Conservation (phyloP, 1,284 basidiomycete species). For the Malassezia caprae region DNA sequence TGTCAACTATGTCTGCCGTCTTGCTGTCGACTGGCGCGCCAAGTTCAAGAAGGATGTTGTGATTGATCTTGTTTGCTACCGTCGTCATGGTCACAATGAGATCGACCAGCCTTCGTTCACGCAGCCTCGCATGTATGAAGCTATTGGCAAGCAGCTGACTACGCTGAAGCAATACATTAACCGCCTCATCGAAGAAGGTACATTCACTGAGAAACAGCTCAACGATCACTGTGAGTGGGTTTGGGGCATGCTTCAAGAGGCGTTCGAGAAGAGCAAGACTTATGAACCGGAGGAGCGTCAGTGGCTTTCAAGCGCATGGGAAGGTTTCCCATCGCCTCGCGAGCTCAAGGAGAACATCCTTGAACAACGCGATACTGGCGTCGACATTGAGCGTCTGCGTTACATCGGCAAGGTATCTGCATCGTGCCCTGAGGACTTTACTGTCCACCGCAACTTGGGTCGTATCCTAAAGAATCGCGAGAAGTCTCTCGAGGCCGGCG, state of each 20-base stretch:
- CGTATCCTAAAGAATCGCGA: constrained; percentile 80
- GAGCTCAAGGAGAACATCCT: constrained; percentile 85
- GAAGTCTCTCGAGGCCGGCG: constrained; percentile 80
- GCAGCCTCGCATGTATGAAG: constrained; percentile 97
- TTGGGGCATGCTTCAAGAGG: constrained; percentile 94
- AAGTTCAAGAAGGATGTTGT: constrained; percentile 99
- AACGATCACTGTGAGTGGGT: constrained; percentile 99
- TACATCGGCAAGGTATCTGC: constrained; percentile 78
- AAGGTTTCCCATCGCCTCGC: constrained; percentile 93
- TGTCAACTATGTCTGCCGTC: constrained; percentile 84
- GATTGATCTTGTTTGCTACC: constrained; percentile 96
- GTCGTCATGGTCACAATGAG: constrained; percentile 97
- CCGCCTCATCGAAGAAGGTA: constrained; percentile 77
- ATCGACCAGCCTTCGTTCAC: constrained; percentile 98
- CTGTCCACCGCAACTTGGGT: constrained; percentile 81
- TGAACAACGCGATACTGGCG: constrained; percentile 76
- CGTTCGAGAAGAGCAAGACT: constrained; percentile 77
- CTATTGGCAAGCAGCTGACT: constrained; percentile 86
- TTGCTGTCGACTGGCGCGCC: constrained; percentile 94
- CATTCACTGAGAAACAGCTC: constrained; percentile 90
- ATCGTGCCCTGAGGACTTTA: constrained; percentile 70
- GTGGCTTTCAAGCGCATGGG: constrained; percentile 97
- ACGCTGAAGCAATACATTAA: constrained; percentile 84
- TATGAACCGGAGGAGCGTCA: constrained; percentile 69
- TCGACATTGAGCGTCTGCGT: constrained; percentile 66